Evolutionary conservation across 2,329 filamentous ascomycete species (phyloP), one percentile per base, ranked within the genome.

Genomic region (Nemania sp.): DNA sequence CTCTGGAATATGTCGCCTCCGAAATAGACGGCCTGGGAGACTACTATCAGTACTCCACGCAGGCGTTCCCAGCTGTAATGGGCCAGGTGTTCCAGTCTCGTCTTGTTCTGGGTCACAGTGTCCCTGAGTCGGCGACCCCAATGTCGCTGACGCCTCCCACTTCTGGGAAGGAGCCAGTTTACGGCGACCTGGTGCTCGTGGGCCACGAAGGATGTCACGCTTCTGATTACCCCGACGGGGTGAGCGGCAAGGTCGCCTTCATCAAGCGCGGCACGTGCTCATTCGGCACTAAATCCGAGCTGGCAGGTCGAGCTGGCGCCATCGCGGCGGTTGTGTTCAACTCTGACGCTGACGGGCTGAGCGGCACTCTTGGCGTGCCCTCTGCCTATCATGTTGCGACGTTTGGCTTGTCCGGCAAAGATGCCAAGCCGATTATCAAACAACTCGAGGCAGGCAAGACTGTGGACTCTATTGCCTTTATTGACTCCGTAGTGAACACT

Each of bases 301-400:
- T 84, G 13, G 90, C 91, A 5, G 88, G 87, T 43, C 80, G 79
- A 50, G 89, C 89, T 1, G 89, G 90, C 18, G 91, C 91, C 5
- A 74, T 85, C 3, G 90, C 87, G 1, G 89, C 87, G 0, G 76
- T 95, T 13, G 80, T 95, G 51, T 93, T 90, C 77, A 92, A 94
- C 78, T 89, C 87, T 66, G 85, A 86, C 50, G 76, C 81, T 1
- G 89, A 85, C 1, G 73, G 77, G 3, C 75, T 92, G 0, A 80
- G 82, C 52, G 91, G 90, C 42, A 93, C 90, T 1, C 79, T 95
- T 3, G 90, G 88, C 11, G 79, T 77, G 0, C 86, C 87, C 0
- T 77, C 78, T 0, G 77, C 80, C 11, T 69, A 86, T 53, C 84
- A 91, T 67, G 79, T 90, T 5, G 85, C 90, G 0, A 90, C 87